phyloP scores from a whole-genome alignment of 2,329 filamentous ascomycete species.

The Sarocladium kiliense region DNA sequence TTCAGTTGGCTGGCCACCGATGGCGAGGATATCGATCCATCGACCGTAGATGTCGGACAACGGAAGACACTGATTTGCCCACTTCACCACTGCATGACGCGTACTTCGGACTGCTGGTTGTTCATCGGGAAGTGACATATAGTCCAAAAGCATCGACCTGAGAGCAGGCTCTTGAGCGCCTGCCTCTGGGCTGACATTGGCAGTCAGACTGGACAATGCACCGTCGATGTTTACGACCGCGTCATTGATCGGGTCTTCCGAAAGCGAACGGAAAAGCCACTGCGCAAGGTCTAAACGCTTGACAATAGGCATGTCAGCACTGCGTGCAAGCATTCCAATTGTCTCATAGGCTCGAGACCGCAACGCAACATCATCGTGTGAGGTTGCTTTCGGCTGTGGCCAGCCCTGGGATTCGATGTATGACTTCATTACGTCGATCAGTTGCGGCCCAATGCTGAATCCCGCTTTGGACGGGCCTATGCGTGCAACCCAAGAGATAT shows the following conservation, averaged over 20 bases:
- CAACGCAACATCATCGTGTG: conserved; percentile 58
- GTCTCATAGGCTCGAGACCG: conserved; percentile 85
- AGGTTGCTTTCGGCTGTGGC: conserved; percentile 57
- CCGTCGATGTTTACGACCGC: conserved; percentile 87
- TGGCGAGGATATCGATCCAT: conserved; percentile 83
- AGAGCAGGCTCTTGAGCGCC: conserved; percentile 28
- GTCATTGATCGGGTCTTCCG: conserved; percentile 69
- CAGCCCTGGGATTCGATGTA: conserved; percentile 81
- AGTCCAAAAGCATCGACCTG: conserved; percentile 56
- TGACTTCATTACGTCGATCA: conserved; percentile 63
- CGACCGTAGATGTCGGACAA: conserved; percentile 74
- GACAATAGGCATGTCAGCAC: conserved; percentile 49
- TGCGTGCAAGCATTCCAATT: conserved; percentile 73
- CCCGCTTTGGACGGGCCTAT: conserved; percentile 56
- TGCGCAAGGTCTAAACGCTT: conserved; percentile 51
- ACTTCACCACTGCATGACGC: conserved; percentile 78
- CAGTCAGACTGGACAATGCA: conserved; percentile 69
- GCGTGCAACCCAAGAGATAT: conserved; percentile 80
- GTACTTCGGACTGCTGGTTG: conserved; percentile 61
- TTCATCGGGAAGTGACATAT: conserved; percentile 54
- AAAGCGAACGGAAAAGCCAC: conserved; percentile 81
- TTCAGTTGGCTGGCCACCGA: conserved; percentile 61
- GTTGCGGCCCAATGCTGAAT: conserved; percentile 61
- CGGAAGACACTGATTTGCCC: conserved; percentile 81
- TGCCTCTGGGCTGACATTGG: conserved; percentile 32